Evolutionary conservation across 371 early-diverging fungal genomes (phyloP).

Genomic region (Capniomyces stellatus): DNA sequence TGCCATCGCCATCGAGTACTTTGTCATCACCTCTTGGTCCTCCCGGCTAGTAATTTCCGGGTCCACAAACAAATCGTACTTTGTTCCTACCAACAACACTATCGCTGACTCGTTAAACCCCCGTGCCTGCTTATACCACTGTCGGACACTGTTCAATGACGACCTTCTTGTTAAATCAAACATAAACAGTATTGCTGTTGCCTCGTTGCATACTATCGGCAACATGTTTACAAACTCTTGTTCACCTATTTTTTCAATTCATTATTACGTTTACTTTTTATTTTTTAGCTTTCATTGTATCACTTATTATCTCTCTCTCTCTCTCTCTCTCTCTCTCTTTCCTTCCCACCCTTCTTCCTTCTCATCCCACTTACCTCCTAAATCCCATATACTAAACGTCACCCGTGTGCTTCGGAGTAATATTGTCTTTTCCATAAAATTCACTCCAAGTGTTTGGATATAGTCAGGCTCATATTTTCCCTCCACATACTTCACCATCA

Average conservation of each 20-base stretch:
- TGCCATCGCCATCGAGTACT: constrained; percentile 78
- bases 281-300: no score
- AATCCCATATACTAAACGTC: constrained; percentile 98
- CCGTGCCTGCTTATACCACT: constrained; percentile 92
- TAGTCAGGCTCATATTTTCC: constrained; percentile 90
- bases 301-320: no score
- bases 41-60: constrained; percentile 32
- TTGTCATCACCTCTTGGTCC: constrained; percentile 83
- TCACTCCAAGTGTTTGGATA: constrained; percentile 94
- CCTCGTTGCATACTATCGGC: constrained; percentile 89
- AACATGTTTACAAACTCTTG: constrained; percentile 94
- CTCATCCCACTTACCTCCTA: constrained; percentile 78
- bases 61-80: constrained; percentile 82
- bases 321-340: no score
- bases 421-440: constrained; percentile 97
- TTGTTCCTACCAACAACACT: constrained; percentile 90
- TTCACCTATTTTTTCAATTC: constrained; percentile 19
- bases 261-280: not conserved
- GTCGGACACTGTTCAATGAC: constrained; percentile 80
- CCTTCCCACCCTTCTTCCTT: no score
- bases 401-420: constrained; percentile 75
- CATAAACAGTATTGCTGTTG: constrained; percentile 86
- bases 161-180: constrained; percentile 86
- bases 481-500: constrained; percentile 97
- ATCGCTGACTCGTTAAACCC: constrained; percentile 91